Percentiles rank a stretch among this genome's conserved stretches.
These are phyloP conservation scores for Schoenoplectus triqueter DNA, from an alignment of 202 grass and related monocot genomes.

Conservation along the genomic window DNA sequence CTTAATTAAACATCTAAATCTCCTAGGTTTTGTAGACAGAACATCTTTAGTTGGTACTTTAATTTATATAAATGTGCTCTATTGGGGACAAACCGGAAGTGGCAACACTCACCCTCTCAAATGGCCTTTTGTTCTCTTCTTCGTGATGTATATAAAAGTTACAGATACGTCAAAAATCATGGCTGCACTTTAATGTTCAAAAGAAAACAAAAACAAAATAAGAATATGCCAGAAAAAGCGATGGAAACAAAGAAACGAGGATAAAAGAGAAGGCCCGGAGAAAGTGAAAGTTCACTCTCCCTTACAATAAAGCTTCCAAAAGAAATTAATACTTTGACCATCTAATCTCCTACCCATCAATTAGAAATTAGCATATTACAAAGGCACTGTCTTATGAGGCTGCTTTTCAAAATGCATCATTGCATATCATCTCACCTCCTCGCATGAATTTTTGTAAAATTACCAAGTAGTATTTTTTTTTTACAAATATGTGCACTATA, in stretches of 20 bases:
- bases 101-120: constrained; percentile 6
- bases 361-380: constrained; percentile 38
- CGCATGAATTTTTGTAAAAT: not conserved
- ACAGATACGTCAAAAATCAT: constrained; percentile 39
- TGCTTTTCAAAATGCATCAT: constrained; percentile 40
- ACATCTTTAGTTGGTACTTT: constrained; percentile 41
- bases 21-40: constrained; percentile 44
- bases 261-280: constrained; percentile 53
- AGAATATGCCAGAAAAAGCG: constrained; percentile 35
- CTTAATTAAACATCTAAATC: constrained; percentile 41
- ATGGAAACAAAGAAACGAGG: constrained; percentile 51
- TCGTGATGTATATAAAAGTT: constrained; percentile 33
- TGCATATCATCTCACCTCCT: constrained; percentile 16
- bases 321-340: constrained; percentile 67
- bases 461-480: not conserved
- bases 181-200: constrained; percentile 49
- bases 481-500: not conserved
- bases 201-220: constrained; percentile 44
- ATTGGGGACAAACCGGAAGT: constrained; percentile 27
- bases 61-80: not conserved
- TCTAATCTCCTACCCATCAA: constrained; percentile 48
- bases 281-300: constrained; percentile 55
- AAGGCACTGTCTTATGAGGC: constrained; percentile 29
- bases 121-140: constrained; percentile 53
- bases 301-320: constrained; percentile 74